Evolutionary conservation across 164 flowering plant genomes (phyloP).

Genomic region (Berberis thunbergii): DNA sequence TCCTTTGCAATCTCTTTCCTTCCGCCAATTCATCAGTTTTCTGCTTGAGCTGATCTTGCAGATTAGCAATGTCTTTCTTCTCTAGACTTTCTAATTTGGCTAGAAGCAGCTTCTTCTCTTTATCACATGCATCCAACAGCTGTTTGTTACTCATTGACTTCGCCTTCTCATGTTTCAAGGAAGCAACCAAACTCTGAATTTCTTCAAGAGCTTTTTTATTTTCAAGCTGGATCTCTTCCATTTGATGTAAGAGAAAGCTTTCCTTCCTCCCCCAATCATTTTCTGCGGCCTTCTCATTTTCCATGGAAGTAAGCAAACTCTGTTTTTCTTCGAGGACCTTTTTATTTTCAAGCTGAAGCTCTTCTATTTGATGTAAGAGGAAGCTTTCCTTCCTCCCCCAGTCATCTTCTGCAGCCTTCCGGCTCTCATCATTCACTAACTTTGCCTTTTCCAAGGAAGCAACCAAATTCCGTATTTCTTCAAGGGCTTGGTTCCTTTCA

Average conservation of each 20-base stretch:
- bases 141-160: constrained; percentile 9
- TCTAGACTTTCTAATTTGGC: constrained; percentile 25
- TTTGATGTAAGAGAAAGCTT: constrained; percentile 24
- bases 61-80: constrained; percentile 20
- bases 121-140: constrained; percentile 21
- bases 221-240: constrained; percentile 40
- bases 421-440: constrained; percentile 22
- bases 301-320: constrained; percentile 21
- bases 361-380: constrained; percentile 36
- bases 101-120: constrained; percentile 30
- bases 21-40: constrained; percentile 22
- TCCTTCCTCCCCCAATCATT: constrained; percentile 51
- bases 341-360: constrained; percentile 38
- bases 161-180: constrained; percentile 30
- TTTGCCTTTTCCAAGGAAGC: constrained; percentile 26
- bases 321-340: constrained; percentile 35
- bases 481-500: constrained; percentile 33
- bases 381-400: constrained; percentile 49
- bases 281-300: constrained; percentile 40
- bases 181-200: constrained; percentile 24
- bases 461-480: constrained; percentile 32
- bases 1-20: constrained; percentile 25
- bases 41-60: constrained; percentile 24
- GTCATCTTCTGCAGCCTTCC: constrained; percentile 42
- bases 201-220: constrained; percentile 36